These are phyloP conservation scores for Oryza punctata DNA, from an alignment of 176 grass and related monocot genomes.

Conservation along the genomic window DNA sequence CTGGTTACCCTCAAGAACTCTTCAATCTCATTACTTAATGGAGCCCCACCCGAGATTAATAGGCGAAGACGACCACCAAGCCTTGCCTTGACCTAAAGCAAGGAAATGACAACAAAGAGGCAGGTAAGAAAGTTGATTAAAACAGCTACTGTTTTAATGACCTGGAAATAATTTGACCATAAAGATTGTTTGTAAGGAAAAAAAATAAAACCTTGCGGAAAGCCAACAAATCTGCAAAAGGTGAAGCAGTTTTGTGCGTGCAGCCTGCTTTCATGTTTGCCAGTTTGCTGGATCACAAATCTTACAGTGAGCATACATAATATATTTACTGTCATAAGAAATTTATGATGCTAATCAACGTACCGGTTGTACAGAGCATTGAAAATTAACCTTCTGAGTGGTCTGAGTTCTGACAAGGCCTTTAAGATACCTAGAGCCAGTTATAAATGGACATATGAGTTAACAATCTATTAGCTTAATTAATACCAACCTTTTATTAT, in stretches of 20 bases:
- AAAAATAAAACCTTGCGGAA: slow-evolving; percentile 78
- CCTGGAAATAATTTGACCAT: slow-evolving; percentile 4
- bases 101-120: slow-evolving; percentile 28
- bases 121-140: slow-evolving; percentile 13
- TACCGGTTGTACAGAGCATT: slow-evolving; percentile 94
- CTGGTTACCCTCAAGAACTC: slow-evolving; percentile 93
- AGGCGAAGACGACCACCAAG: slow-evolving; percentile 90
- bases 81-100: slow-evolving; percentile 84
- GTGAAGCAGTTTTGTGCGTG: slow-evolving; percentile 83
- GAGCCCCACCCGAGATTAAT: slow-evolving; percentile 89
- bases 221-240: slow-evolving; percentile 84
- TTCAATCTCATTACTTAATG: slow-evolving; percentile 89
- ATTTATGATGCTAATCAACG: slow-evolving; percentile 42
- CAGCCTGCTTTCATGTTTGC: slow-evolving; percentile 82
- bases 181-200: not conserved
- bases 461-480: slow-evolving; percentile 5
- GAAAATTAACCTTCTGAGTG: slow-evolving; percentile 93
- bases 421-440: slow-evolving; percentile 74
- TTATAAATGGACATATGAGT: slow-evolving; percentile 32
- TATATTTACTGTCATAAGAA: slow-evolving; percentile 32
- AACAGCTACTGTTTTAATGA: slow-evolving; percentile 1
- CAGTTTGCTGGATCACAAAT: slow-evolving; percentile 70
- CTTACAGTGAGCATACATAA: slow-evolving; percentile 26
- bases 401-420: slow-evolving; percentile 79
- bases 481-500: slow-evolving; percentile 9